A percentile compares a stretch with the other conserved stretches of the same genome.
Conservation (phyloP, 139 green algal genomes). For the Tetradesmus obliquus region DNA sequence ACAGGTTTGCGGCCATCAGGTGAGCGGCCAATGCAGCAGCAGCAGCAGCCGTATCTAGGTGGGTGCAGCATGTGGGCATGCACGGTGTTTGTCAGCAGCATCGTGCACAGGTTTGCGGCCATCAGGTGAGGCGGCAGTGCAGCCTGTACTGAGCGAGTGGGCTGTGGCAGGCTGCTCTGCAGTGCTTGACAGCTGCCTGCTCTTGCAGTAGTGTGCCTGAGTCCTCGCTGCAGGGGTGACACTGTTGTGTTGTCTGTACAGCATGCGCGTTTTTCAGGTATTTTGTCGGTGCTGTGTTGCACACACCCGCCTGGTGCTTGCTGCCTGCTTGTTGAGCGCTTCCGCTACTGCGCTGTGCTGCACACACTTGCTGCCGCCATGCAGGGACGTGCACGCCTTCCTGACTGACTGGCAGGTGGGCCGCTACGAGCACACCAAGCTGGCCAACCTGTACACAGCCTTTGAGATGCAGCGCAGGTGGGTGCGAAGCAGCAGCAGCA, state of each 20-base stretch:
- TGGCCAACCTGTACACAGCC: conserved; percentile 69
- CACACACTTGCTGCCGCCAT: conserved; percentile 20
- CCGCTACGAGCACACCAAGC: conserved; percentile 54
- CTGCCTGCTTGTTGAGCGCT: too few species aligned
- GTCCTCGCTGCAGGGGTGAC: too few species aligned
- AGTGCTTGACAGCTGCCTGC: too few species aligned
- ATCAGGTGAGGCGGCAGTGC: neutral
- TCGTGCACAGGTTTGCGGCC: conserved; percentile 11
- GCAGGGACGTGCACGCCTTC: conserved; percentile 37
- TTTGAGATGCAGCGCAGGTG: conserved; percentile 58
- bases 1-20: conserved; percentile 14
- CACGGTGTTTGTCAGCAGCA: conserved; percentile 42
- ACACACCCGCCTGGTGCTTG: neutral
- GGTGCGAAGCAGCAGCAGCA: neutral
- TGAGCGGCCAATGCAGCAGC: neutral
- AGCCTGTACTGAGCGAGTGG: too few species aligned
- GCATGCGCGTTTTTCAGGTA: too few species aligned
- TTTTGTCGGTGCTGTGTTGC: too few species aligned
- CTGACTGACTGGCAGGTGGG: neutral
- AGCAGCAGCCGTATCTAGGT: neutral
- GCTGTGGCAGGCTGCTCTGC: too few species aligned
- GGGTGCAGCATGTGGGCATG: neutral
- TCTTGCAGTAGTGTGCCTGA: too few species aligned
- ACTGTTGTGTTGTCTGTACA: too few species aligned
- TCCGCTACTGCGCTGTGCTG: neutral